Percentiles rank a stretch among this genome's conserved stretches.
These are phyloP conservation scores for Talaromyces ruber DNA, from an alignment of 495 filamentous ascomycete genomes.

Conservation along the genomic window DNA sequence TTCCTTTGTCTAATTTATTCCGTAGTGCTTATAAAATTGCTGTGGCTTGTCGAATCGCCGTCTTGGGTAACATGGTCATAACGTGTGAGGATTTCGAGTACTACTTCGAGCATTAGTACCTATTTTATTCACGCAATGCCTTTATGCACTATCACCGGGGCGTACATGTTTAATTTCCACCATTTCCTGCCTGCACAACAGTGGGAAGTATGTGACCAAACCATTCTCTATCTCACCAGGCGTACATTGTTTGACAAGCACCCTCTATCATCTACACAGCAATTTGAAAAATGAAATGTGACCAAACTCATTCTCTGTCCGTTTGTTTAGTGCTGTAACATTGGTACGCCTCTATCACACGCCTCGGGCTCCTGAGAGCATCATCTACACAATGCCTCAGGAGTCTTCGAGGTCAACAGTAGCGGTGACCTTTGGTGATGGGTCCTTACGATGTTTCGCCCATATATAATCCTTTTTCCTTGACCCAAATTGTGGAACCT, in stretches of 20 bases:
- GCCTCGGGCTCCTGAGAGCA: neutral
- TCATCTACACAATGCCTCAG: neutral
- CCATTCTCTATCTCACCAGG: neutral
- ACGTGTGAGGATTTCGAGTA: neutral
- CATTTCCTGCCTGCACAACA: neutral
- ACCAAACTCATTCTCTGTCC: neutral
- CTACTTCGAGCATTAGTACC: neutral
- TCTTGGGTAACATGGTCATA: neutral
- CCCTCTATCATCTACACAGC: neutral
- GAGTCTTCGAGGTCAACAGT: neutral
- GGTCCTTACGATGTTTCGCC: neutral
- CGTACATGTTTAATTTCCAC: neutral
- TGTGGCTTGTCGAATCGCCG: too few relatives aligned
- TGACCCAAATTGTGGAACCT: neutral
- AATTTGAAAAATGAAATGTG: neutral
- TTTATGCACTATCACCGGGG: neutral
- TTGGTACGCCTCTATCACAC: neutral
- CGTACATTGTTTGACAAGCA: neutral
- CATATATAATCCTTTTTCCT: neutral
- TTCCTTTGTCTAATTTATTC: neutral
- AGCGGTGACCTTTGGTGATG: neutral
- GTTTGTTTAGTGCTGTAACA: neutral
- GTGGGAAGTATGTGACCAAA: neutral
- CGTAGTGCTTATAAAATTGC: neutral
- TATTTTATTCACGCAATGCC: neutral